A percentile compares a stretch with the other conserved stretches of the same genome.
These are phyloP conservation scores for Leccinum fibrillosum DNA, from an alignment of 768 basidiomycete genomes.

Conservation along the genomic window DNA sequence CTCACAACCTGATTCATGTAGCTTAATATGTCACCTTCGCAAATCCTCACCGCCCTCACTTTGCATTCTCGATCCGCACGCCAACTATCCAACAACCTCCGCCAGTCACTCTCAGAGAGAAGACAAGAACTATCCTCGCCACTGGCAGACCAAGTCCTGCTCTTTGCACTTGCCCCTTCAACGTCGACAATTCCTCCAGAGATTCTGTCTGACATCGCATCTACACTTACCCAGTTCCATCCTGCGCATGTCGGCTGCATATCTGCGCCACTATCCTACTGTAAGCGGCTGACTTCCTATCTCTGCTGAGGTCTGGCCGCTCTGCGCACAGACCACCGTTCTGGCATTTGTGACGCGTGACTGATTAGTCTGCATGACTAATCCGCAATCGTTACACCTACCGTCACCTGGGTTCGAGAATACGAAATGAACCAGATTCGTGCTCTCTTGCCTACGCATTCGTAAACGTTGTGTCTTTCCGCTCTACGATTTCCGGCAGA, in stretches of 20 bases:
- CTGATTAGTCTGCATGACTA: too few species aligned
- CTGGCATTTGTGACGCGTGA: too few species aligned
- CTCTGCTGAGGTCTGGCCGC: too few species aligned
- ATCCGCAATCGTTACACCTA: background rate
- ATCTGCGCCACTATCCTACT: conserved; percentile 44
- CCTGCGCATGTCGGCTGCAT: conserved; percentile 57
- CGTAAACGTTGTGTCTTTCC: conserved; percentile 45
- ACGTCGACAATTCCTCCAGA: conserved; percentile 14
- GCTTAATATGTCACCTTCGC: conserved; percentile 2
- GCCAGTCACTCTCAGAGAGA: conserved; percentile 3
- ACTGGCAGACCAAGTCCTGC: conserved; percentile 6
- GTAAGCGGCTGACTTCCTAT: too few species aligned
- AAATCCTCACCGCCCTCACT: conserved; percentile 16
- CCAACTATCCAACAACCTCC: conserved; percentile 12
- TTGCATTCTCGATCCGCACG: conserved; percentile 16
- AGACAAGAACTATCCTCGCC: background rate
- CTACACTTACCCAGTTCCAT: conserved; percentile 39
- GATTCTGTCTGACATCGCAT: conserved; percentile 37
- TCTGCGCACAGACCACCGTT: too few species aligned
- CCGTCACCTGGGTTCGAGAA: conserved; percentile 2
- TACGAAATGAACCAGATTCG: conserved; percentile 31
- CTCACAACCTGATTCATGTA: background rate
- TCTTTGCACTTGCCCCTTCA: conserved; percentile 29
- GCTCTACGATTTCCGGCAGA: conserved; percentile 60
- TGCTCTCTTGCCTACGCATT: conserved; percentile 61